A percentile compares a stretch with the other conserved stretches of the same genome.
phyloP scores from a whole-genome alignment of 2,329 filamentous ascomycete genomes.

The Fusarium setosum region DNA sequence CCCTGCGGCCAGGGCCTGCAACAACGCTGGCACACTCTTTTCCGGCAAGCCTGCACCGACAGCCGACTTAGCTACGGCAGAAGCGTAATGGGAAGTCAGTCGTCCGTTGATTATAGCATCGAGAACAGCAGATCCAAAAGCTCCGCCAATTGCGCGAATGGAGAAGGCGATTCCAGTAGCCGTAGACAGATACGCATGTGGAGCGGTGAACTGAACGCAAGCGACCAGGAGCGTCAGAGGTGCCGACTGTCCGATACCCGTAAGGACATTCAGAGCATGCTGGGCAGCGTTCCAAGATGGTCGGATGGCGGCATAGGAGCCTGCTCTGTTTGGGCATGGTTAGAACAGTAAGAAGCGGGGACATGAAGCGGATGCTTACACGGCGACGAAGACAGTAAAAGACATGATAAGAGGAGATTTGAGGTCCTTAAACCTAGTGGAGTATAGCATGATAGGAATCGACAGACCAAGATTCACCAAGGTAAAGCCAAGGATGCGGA shows the following conservation, averaged over 20 bases:
- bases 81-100: constrained; percentile 3
- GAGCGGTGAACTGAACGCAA: constrained; percentile 12
- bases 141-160: constrained; percentile 7
- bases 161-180: constrained; percentile 8
- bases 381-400: constrained; percentile 3
- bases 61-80: constrained; percentile 1
- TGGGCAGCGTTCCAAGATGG: constrained; percentile 8
- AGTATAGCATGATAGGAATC: constrained; percentile 9
- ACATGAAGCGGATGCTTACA: neutral
- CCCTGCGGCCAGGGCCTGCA: constrained; percentile 3
- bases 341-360: neutral
- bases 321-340: neutral
- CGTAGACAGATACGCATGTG: constrained; percentile 1
- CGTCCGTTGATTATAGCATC: constrained; percentile 10
- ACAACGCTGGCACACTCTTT: constrained; percentile 12
- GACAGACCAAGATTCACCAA: constrained; percentile 10
- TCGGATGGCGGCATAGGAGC: constrained; percentile 8
- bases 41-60: constrained; percentile 4
- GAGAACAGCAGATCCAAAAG: constrained; percentile 10
- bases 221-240: constrained; percentile 7
- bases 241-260: constrained; percentile 6
- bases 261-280: constrained; percentile 7
- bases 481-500: constrained; percentile 7
- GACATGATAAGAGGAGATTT: constrained; percentile 12
- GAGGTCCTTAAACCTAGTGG: constrained; percentile 8